phyloP scores from a whole-genome alignment of 257 asterid genomes.

The Solanum peruvianum region DNA sequence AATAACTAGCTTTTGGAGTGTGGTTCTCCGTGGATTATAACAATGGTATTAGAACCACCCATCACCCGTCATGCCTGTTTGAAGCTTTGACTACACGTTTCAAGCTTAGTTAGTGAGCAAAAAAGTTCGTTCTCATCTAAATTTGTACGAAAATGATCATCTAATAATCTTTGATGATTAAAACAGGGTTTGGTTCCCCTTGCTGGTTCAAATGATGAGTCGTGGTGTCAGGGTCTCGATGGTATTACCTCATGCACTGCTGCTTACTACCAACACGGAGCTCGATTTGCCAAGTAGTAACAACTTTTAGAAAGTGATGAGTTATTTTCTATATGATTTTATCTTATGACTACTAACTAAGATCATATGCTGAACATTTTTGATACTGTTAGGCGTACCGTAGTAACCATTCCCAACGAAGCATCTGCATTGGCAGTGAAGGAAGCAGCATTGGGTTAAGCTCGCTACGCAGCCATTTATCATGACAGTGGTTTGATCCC shows the following conservation, averaged over 20 bases:
- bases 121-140: not conserved
- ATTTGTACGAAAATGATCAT: not conserved
- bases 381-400: conserved; percentile 1
- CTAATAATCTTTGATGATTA: not conserved
- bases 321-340: not conserved
- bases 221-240: not conserved
- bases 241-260: conserved; percentile 9
- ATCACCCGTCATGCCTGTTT: too few species aligned
- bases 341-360: not conserved
- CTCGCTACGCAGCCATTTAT: not conserved
- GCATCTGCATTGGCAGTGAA: conserved; percentile 20
- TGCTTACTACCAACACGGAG: conserved; percentile 18
- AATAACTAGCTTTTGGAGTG: not conserved
- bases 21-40: not conserved
- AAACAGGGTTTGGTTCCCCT: conserved; percentile 7
- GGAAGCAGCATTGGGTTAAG: conserved; percentile 16
- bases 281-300: conserved; percentile 19
- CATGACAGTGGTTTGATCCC: not conserved
- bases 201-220: not conserved
- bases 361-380: not conserved
- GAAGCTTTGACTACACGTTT: not conserved
- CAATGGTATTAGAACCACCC: not conserved
- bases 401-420: conserved; percentile 17
- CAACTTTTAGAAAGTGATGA: not conserved
- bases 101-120: not conserved